A percentile compares a stretch with the other conserved stretches of the same genome.
Evolutionary conservation across 192 early-diverging fungal species (phyloP).

Genomic region (Entophlyctis luteolus): DNA sequence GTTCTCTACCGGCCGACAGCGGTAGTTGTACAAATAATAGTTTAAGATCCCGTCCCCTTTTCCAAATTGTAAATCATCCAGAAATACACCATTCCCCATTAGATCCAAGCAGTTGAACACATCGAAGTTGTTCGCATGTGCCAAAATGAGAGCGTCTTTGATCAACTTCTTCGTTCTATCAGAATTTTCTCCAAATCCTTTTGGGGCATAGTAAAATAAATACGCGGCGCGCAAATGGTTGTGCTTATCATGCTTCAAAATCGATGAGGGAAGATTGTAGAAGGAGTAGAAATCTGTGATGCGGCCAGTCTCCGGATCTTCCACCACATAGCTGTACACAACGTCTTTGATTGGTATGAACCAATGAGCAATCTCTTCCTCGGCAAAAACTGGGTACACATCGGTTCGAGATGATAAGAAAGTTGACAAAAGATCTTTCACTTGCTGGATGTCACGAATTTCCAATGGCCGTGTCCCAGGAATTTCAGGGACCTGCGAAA

Average conservation of each 20-base stretch:
- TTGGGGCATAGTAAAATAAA: constrained; percentile 82
- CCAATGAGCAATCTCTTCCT: constrained; percentile 91
- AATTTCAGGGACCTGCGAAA: constrained; percentile 37
- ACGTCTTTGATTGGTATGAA: constrained; percentile 78
- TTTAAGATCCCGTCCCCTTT: constrained; percentile 89
- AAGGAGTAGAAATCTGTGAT: constrained; percentile 91
- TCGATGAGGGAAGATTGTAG: constrained; percentile 90
- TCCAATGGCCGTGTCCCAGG: constrained; percentile 79
- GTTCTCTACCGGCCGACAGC: constrained; percentile 61
- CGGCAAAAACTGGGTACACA: constrained; percentile 70
- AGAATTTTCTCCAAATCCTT: constrained; percentile 47
- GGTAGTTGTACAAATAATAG: constrained; percentile 97
- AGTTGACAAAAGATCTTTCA: constrained; percentile 70
- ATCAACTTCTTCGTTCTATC: constrained; percentile 60
- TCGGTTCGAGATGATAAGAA: constrained; percentile 58
- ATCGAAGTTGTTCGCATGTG: constrained; percentile 72
- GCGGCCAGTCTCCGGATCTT: constrained; percentile 57
- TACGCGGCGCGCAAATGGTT: constrained; percentile 83
- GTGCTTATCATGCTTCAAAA: constrained; percentile 72
- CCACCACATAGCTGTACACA: constrained; percentile 92
- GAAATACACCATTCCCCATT: constrained; percentile 83
- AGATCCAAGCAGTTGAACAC: constrained; percentile 92
- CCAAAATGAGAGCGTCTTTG: constrained; percentile 76
- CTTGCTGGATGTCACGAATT: constrained; percentile 67
- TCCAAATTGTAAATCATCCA: constrained; percentile 84